A percentile compares a stretch with the other conserved stretches of the same genome.
phyloP scores from a whole-genome alignment of 192 early-diverging fungal species.

The Coemansia sp. region DNA sequence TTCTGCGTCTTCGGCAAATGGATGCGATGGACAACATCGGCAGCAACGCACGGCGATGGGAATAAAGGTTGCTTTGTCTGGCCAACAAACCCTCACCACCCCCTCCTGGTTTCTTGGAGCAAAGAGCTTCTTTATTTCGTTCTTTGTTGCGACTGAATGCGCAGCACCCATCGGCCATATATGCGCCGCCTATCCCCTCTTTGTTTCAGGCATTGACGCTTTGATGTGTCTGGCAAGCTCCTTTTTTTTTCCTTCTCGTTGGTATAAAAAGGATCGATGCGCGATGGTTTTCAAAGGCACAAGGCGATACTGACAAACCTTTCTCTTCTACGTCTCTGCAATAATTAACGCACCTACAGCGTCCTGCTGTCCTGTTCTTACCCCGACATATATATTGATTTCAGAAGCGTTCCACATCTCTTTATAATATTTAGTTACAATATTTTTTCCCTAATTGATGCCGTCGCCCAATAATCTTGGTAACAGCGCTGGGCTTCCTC shows the following conservation, averaged over 20 bases:
- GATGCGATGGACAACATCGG: not conserved
- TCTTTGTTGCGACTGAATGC: not conserved
- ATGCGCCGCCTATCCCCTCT: not conserved
- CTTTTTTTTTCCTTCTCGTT: not conserved
- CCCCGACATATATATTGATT: no score
- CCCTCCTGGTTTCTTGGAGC: not conserved
- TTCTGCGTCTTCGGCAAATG: not conserved
- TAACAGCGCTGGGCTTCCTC: slow-evolving; percentile 9
- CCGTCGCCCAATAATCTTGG: not conserved
- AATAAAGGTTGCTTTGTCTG: not conserved
- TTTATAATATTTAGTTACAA: not conserved
- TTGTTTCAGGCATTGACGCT: not conserved
- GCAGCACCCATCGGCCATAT: slow-evolving; percentile 1
- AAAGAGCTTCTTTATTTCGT: not conserved
- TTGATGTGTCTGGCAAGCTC: not conserved
- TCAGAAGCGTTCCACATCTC: not conserved
- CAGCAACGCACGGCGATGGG: not conserved
- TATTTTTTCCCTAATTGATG: slow-evolving; percentile 6
- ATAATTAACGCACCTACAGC: no score
- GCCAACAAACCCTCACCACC: not conserved
- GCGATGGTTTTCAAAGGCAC: no score
- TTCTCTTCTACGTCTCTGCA: no score
- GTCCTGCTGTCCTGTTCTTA: no score
- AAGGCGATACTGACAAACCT: no score
- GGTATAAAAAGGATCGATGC: not conserved